These are phyloP conservation scores for Ophiostoma triangulosporum DNA, from an alignment of 2,329 filamentous ascomycete genomes.

Conservation along the genomic window DNA sequence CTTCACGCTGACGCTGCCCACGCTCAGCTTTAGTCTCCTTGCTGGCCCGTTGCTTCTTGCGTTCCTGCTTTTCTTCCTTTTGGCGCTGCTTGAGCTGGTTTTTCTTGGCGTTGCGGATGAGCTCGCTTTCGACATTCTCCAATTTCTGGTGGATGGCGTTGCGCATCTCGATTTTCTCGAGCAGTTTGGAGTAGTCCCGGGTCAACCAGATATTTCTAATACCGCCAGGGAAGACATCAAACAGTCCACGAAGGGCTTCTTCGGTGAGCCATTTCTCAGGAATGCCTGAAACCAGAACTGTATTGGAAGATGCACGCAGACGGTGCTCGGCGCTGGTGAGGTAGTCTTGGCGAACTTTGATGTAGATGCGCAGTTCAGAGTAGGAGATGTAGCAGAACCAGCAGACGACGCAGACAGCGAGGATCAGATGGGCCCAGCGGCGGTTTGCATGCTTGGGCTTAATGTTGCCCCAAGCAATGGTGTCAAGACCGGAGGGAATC, in stretches of 20 bases:
- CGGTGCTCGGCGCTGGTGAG: constrained; percentile 91
- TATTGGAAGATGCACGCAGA: constrained; percentile 84
- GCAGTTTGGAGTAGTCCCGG: constrained; percentile 67
- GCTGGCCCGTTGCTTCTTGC: constrained; percentile 37
- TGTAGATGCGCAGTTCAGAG: constrained; percentile 71
- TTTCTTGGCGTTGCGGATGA: constrained; percentile 70
- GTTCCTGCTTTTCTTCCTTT: constrained; percentile 50
- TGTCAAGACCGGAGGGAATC: constrained; percentile 53
- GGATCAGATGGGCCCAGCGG: constrained; percentile 72
- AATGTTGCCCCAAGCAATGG: constrained; percentile 82
- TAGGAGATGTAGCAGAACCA: constrained; percentile 87
- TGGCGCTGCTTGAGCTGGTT: constrained; percentile 56
- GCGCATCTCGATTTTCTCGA: constrained; percentile 70
- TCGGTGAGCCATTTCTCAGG: constrained; percentile 81
- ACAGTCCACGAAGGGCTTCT: constrained; percentile 68
- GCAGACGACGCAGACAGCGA: constrained; percentile 63
- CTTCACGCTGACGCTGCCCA: constrained; percentile 30
- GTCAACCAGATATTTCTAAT: constrained; percentile 96
- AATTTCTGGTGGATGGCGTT: constrained; percentile 57
- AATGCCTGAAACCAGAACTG: constrained; percentile 83
- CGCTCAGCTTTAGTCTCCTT: constrained; percentile 38
- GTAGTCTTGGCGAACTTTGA: constrained; percentile 88
- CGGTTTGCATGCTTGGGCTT: constrained; percentile 47
- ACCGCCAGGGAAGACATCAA: constrained; percentile 91
- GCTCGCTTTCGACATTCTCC: constrained; percentile 69